Conservation (phyloP, 768 basidiomycete species). For the Hygrocybe punicea region DNA sequence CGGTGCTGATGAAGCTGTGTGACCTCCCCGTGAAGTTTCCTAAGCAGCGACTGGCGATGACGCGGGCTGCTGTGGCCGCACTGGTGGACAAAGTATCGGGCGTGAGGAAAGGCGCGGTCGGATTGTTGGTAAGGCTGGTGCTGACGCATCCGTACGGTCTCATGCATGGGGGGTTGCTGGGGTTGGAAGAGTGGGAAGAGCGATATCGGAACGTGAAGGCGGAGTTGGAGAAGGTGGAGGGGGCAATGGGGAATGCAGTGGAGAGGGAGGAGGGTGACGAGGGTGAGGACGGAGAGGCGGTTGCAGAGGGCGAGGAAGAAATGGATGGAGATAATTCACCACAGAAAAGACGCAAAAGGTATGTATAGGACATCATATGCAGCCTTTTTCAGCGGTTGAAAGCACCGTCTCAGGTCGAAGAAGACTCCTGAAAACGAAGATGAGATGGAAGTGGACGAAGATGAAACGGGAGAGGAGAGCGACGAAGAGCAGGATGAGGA, state of each 20-base stretch:
- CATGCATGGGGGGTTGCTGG: conserved; percentile 79
- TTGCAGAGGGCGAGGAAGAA: conserved; percentile 26
- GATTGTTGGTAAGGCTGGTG: conserved; percentile 70
- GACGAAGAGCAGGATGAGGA: conserved; percentile 44
- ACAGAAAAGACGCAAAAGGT: conserved; percentile 38
- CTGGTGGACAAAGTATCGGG: conserved; percentile 87
- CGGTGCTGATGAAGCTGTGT: conserved; percentile 71
- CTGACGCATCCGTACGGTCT: conserved; percentile 85
- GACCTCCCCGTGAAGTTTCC: conserved; percentile 78
- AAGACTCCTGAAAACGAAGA: conserved; percentile 33
- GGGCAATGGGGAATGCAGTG: conserved; percentile 60
- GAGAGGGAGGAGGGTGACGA: conserved; percentile 42
- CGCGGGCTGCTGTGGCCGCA: conserved; percentile 70
- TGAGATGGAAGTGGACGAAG: conserved; percentile 59
- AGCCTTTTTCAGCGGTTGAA: not conserved
- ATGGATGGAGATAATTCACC: conserved; percentile 28
- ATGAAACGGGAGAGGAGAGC: conserved; percentile 46
- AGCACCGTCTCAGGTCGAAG: conserved; percentile 23
- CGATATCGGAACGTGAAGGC: conserved; percentile 60
- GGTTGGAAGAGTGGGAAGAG: conserved; percentile 66
- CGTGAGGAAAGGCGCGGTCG: conserved; percentile 82
- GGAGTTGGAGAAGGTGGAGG: conserved; percentile 71
- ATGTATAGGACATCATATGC: conserved; percentile 4
- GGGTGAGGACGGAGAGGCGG: conserved; percentile 25
- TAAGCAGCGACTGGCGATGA: conserved; percentile 74